phyloP scores from a whole-genome alignment of 1,139 yeast species.

The Taiozyma sp. region DNA sequence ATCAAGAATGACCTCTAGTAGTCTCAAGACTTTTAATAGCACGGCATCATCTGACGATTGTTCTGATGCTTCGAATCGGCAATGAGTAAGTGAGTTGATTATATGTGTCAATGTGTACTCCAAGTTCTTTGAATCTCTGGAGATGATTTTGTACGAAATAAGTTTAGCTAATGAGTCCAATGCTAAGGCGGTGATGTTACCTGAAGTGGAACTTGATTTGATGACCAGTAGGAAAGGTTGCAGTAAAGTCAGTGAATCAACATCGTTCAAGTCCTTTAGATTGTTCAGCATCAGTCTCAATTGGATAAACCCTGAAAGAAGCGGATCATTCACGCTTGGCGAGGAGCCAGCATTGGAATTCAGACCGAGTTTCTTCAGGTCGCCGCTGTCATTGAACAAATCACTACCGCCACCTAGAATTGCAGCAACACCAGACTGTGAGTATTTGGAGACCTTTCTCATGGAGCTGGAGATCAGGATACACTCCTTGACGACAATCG shows the following conservation, averaged over 20 bases:
- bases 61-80: slow-evolving; percentile 94
- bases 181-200: slow-evolving; percentile 80
- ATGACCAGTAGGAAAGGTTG: slow-evolving; percentile 89
- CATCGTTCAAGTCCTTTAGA: slow-evolving; percentile 44
- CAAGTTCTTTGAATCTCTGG: slow-evolving; percentile 43
- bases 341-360: slow-evolving; percentile 18
- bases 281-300: slow-evolving; percentile 67
- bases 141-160: slow-evolving; percentile 53
- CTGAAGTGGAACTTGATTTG: slow-evolving; percentile 81
- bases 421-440: slow-evolving; percentile 84
- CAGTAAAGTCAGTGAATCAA: slow-evolving; percentile 70
- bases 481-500: slow-evolving; percentile 86
- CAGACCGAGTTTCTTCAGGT: slow-evolving; percentile 28
- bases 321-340: slow-evolving; percentile 46
- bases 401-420: slow-evolving; percentile 57
- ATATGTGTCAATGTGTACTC: slow-evolving; percentile 41
- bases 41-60: slow-evolving; percentile 93
- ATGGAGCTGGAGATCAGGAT: slow-evolving; percentile 83
- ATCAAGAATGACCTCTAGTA: slow-evolving; percentile 64
- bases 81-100: slow-evolving; percentile 80
- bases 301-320: slow-evolving; percentile 78
- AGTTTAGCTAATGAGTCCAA: slow-evolving; percentile 73
- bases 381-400: slow-evolving; percentile 35
- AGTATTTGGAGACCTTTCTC: slow-evolving; percentile 81
- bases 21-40: slow-evolving; percentile 70